These are phyloP conservation scores for Beta corolliflora DNA, from an alignment of 179 eudicot genomes.

Conservation along the genomic window DNA sequence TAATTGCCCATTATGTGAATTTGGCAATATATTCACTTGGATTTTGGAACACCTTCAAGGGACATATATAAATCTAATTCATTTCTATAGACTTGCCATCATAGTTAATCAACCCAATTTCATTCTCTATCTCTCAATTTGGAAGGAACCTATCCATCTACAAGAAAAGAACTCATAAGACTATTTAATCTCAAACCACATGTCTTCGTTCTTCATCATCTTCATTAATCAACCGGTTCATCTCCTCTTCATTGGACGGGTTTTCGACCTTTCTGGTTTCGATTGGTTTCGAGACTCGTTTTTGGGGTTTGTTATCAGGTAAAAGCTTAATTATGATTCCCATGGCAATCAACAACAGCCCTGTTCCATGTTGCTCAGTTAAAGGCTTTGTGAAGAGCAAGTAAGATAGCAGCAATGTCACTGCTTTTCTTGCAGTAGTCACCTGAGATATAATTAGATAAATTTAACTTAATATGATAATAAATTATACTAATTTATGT, in stretches of 20 bases:
- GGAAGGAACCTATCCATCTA: slow-evolving; percentile 12
- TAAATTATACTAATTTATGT: not conserved
- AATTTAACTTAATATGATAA: not conserved
- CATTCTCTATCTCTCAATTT: not conserved
- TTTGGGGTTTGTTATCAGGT: slow-evolving; percentile 55
- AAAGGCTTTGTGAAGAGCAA: slow-evolving; percentile 89
- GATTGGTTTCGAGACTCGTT: slow-evolving; percentile 19
- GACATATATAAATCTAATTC: not conserved
- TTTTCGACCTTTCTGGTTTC: slow-evolving; percentile 25
- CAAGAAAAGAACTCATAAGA: slow-evolving; percentile 12
- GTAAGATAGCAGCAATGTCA: slow-evolving; percentile 85
- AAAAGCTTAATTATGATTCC: slow-evolving; percentile 82
- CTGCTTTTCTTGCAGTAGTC: slow-evolving; percentile 94
- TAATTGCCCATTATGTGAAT: not conserved
- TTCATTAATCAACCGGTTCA: slow-evolving; percentile 21
- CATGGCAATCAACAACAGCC: slow-evolving; percentile 76
- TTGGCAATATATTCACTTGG: slow-evolving; percentile 12
- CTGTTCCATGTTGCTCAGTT: slow-evolving; percentile 81
- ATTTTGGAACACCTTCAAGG: not conserved
- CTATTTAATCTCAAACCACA: slow-evolving; percentile 36
- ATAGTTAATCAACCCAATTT: not conserved
- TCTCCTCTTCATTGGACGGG: slow-evolving; percentile 28
- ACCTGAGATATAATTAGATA: slow-evolving; percentile 44
- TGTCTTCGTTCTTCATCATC: slow-evolving; percentile 47
- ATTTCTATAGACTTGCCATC: slow-evolving; percentile 14